Evolutionary conservation across 2,329 filamentous ascomycete genomes (phyloP).

Genomic region (Orbilia oligospora): DNA sequence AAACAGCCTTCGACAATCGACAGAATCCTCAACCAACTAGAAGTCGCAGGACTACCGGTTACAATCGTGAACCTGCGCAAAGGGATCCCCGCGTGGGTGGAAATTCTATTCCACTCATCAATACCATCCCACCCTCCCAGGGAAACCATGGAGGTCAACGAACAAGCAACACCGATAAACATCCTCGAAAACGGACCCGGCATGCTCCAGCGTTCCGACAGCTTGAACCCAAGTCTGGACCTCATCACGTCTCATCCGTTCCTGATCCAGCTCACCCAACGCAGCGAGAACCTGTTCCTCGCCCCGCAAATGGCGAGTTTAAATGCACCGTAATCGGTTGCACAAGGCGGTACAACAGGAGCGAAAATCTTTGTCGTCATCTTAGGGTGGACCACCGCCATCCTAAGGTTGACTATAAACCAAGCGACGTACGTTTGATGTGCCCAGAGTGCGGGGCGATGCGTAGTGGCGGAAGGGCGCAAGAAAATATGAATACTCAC

Average conservation of each 20-base stretch:
- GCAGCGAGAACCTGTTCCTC: background rate
- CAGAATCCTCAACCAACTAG: background rate
- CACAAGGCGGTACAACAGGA: background rate
- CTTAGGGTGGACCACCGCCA: background rate
- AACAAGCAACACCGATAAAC: background rate
- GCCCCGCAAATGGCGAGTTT: background rate
- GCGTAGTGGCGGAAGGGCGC: background rate
- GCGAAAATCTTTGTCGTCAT: slow-evolving; percentile 11
- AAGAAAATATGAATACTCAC: slow-evolving; percentile 7
- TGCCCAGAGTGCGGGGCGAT: background rate
- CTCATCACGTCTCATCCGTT: background rate
- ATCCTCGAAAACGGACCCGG: background rate
- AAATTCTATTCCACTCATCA: background rate
- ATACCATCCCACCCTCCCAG: background rate
- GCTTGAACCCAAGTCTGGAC: background rate
- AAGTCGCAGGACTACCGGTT: background rate
- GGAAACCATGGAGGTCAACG: background rate
- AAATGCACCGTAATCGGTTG: background rate
- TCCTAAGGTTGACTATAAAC: background rate
- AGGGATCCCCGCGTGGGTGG: background rate
- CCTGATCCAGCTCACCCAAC: background rate
- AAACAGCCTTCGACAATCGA: background rate
- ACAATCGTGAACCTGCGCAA: background rate
- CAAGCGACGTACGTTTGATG: too few species aligned
- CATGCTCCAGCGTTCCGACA: background rate